These are phyloP conservation scores for Chenopodium formosanum DNA, from an alignment of 148 eudicot species.

Conservation along the genomic window DNA sequence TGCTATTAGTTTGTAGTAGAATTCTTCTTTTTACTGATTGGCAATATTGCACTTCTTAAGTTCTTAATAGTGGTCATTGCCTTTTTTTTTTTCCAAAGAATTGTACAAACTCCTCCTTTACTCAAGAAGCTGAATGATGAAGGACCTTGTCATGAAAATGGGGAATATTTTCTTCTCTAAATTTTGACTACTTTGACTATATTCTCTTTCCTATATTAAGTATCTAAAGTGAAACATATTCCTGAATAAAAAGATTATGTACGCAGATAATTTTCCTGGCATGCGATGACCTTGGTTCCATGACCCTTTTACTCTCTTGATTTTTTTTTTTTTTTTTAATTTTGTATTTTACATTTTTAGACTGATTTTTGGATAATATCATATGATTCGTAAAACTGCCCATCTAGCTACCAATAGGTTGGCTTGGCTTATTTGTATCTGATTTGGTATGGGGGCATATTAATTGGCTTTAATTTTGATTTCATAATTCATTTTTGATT, in stretches of 20 bases:
- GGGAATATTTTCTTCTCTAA: too few relatives aligned
- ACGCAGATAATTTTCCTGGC: background rate
- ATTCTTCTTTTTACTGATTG: background rate
- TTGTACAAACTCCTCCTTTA: background rate
- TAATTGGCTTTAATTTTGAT: background rate
- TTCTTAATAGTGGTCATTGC: background rate
- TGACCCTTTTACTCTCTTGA: background rate
- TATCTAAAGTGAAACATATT: background rate
- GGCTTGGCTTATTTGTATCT: background rate
- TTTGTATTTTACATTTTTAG: too few relatives aligned
- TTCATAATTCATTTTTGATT: background rate
- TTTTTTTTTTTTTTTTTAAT: background rate
- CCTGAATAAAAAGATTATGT: background rate
- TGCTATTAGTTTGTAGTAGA: background rate
- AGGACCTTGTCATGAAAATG: background rate
- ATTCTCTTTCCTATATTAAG: background rate
- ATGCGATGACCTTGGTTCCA: background rate
- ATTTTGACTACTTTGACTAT: background rate
- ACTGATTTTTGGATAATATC: too few relatives aligned
- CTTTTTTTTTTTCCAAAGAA: background rate
- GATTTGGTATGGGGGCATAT: background rate
- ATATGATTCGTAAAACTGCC: background rate
- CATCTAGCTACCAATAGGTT: background rate
- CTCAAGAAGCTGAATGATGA: constrained; percentile 1
- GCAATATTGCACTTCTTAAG: background rate